Evolutionary conservation across 192 early-diverging fungal species (phyloP), one percentile per base, ranked within the genome.

Genomic region (Backusella circina): DNA sequence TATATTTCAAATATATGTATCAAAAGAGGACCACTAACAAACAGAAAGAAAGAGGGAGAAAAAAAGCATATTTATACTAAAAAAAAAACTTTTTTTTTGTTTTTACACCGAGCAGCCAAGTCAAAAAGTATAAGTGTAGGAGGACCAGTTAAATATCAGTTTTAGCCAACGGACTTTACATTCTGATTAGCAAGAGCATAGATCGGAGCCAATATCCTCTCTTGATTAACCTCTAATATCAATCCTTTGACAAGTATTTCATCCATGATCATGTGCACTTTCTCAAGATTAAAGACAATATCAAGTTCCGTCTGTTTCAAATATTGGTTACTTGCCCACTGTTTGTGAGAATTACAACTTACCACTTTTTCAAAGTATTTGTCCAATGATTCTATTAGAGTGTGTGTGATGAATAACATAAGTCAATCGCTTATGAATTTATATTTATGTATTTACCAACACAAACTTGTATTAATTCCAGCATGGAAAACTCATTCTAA

Each of bases 351-450:
- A 41, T 41, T 5, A 16, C 13, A 2, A 74, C 76, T 65, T 75
- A 83, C 82, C 72, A 83, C 79, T 32, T 77, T 83, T 26, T 83
- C 82, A 77, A 83, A 83, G 50, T 83, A 77, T 6, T 38, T 71
- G 35, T 83, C 75, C 36, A 83, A 66, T 41, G 75, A 69, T 69
- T 83, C 82, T 80, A 70, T 37, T n/a, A n/a, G n/a, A n/a, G n/a
- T n/a, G n/a, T n/a, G n/a, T n/a, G n/a, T n/a, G n/a, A n/a, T n/a
- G n/a, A n/a, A n/a, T n/a, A n/a, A n/a, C n/a, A n/a, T n/a, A n/a
- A n/a, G n/a, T n/a, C n/a, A n/a, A n/a, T n/a, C n/a, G n/a, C n/a
- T n/a, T n/a, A n/a, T n/a, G n/a, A n/a, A n/a, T n/a, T n/a, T n/a
- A n/a, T n/a, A n/a, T n/a, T 32, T 26, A 67, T 65, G 12, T 3